These are phyloP conservation scores for Gaeumannomyces sp. DNA, from an alignment of 2,329 filamentous ascomycete genomes.

Conservation along the genomic window DNA sequence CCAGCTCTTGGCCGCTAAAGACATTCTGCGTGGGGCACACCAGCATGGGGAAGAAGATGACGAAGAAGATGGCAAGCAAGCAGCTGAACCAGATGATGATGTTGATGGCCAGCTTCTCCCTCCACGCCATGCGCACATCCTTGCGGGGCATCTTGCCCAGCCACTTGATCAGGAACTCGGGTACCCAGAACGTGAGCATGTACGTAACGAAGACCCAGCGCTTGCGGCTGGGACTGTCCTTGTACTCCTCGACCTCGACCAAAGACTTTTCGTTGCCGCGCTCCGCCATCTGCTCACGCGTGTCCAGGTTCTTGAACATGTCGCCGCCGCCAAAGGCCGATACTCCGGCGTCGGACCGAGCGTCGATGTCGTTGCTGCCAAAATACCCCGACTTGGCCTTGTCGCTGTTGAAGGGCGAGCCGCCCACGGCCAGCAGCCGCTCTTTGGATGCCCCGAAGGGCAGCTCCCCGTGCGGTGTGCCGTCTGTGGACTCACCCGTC, in stretches of 20 bases:
- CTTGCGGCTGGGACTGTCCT: slow-evolving; percentile 72
- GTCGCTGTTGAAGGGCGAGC: slow-evolving; percentile 53
- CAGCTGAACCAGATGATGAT: slow-evolving; percentile 92
- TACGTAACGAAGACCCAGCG: slow-evolving; percentile 86
- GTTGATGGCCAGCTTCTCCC: slow-evolving; percentile 97
- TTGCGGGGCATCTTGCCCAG: slow-evolving; percentile 84
- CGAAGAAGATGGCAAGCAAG: slow-evolving; percentile 74
- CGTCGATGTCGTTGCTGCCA: slow-evolving; percentile 68
- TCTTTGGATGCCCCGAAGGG: slow-evolving; percentile 59
- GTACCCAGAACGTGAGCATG: slow-evolving; percentile 77
- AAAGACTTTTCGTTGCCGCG: slow-evolving; percentile 88
- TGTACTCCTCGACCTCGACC: slow-evolving; percentile 81
- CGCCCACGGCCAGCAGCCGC: slow-evolving; percentile 33
- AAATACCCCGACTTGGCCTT: slow-evolving; percentile 77
- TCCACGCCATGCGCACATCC: slow-evolving; percentile 88
- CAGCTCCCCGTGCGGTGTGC: slow-evolving; percentile 47
- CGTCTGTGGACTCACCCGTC: slow-evolving; percentile 57
- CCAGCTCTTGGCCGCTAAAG: slow-evolving; percentile 71
- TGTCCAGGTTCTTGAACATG: slow-evolving; percentile 97
- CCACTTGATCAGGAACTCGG: slow-evolving; percentile 72
- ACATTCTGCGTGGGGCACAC: slow-evolving; percentile 92
- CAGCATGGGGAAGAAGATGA: slow-evolving; percentile 69
- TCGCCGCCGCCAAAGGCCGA: slow-evolving; percentile 90
- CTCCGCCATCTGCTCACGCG: slow-evolving; percentile 88
- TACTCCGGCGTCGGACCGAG: slow-evolving; percentile 82